Evolutionary conservation across 768 basidiomycete species (phyloP).

Genomic region (Rhodotorula babjevae): DNA sequence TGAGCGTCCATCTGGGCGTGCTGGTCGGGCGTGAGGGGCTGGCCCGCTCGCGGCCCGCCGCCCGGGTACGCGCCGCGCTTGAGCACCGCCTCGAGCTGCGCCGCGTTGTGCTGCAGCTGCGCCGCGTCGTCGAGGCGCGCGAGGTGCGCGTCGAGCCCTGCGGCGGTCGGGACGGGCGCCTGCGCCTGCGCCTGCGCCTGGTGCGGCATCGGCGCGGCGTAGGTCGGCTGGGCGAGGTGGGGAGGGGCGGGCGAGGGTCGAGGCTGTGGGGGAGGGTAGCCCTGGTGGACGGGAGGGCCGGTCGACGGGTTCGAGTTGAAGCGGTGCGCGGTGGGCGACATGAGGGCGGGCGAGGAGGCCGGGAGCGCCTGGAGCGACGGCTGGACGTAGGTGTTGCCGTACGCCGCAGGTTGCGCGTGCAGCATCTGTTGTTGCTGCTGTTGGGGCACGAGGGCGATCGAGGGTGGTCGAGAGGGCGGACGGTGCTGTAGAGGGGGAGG

Average conservation of each 20-base stretch:
- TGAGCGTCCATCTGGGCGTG: background rate
- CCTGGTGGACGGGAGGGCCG: background rate
- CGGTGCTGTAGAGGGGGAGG: background rate
- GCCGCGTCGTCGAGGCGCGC: conserved; percentile 7
- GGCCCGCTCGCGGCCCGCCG: conserved; percentile 1
- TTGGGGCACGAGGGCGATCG: background rate
- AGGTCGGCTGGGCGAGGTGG: too few relatives aligned
- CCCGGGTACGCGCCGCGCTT: conserved; percentile 5
- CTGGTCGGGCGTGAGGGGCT: conserved; percentile 1
- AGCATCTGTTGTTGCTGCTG: background rate
- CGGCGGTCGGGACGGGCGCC: background rate
- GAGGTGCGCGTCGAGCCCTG: conserved; percentile 12
- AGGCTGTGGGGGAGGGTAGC: background rate
- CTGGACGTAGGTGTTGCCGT: background rate
- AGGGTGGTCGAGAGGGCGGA: background rate
- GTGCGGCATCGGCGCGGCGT: background rate
- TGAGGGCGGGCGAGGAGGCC: background rate
- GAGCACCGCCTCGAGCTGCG: background rate
- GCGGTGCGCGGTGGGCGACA: background rate
- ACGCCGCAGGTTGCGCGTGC: background rate
- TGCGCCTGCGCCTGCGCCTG: too few relatives aligned
- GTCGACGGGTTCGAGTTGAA: background rate
- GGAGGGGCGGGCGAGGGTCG: background rate
- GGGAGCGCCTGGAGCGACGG: background rate
- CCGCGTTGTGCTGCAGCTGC: background rate